Evolutionary conservation across 192 early-diverging fungal species (phyloP).

Genomic region (Backusella psychrophila): DNA sequence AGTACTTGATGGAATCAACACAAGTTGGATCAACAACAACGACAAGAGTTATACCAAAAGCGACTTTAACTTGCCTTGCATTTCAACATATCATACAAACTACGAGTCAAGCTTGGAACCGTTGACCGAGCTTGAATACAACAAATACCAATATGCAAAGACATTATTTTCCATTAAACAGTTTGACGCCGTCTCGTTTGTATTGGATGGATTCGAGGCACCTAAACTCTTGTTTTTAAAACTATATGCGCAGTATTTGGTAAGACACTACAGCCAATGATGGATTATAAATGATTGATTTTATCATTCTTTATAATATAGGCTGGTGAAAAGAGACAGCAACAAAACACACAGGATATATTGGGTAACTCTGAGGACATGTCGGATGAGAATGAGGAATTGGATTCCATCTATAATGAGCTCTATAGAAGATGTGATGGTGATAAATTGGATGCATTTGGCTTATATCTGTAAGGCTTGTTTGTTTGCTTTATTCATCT

Average conservation of each 20-base stretch:
- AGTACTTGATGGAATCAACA: slow-evolving; percentile 40
- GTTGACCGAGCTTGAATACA: slow-evolving; percentile 38
- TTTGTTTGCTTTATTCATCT: too few relatives aligned
- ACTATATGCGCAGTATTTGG: slow-evolving; percentile 77
- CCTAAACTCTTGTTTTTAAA: slow-evolving; percentile 68
- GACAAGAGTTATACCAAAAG: not conserved
- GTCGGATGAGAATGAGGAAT: slow-evolving; percentile 43
- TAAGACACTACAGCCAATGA: slow-evolving; percentile 21
- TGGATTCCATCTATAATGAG: slow-evolving; percentile 46
- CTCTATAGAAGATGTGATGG: slow-evolving; percentile 38
- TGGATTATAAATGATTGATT: too few relatives aligned
- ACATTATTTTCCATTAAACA: slow-evolving; percentile 73
- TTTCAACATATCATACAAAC: not conserved
- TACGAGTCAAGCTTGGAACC: slow-evolving; percentile 9
- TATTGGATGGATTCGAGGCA: slow-evolving; percentile 47
- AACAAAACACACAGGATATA: slow-evolving; percentile 55
- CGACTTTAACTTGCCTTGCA: not conserved
- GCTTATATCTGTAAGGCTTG: slow-evolving; percentile 60
- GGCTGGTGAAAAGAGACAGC: slow-evolving; percentile 57
- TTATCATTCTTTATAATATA: not conserved
- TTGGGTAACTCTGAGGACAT: slow-evolving; percentile 51
- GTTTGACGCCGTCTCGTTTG: slow-evolving; percentile 59
- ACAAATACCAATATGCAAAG: slow-evolving; percentile 63
- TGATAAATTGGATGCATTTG: slow-evolving; percentile 61
- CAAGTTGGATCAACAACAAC: not conserved